Base-by-base conservation (phyloP, 2,329 filamentous ascomycete species). In the Ceratocystis papillata region DNA sequence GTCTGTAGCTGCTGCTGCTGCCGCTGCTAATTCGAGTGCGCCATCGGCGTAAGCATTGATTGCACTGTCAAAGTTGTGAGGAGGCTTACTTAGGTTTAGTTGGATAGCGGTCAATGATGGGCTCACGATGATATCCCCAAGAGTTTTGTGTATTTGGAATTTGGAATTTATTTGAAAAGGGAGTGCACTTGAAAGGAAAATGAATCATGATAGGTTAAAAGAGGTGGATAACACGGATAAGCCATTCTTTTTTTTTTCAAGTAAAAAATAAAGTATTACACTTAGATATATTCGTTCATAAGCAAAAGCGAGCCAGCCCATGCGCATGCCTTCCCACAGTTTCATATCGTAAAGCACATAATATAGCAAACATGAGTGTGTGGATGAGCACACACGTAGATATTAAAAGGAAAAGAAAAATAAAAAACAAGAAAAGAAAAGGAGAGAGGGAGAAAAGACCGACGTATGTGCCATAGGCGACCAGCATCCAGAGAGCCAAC, bases 1-100 rank as follows among this genome's bases (percentile, higher is more conserved):
- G 63, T 69, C 73, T 50, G 74, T 76, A 50, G 50, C 66, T 59
- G 62, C 68, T 10, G 67, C 66, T 55, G 28, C 53, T 37, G 53
- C 53, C 15, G 25, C 53, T 7, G 53, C 28, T n/a, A 37, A 37
- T 3, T 10, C 10, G 8, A 37, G 8, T 1, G 33, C 10, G 33
- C 33, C 8, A 12, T 59, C 8, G 20, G 22, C 48, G 48, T 53
- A 53, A 53, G 20, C 25, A 25, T 25, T 53, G 25, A 22, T 22
- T 22, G 22, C 15, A 53, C 20, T 53, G 48, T 17, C 22, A 15
- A 53, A 12, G 20, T 25, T 22, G 5, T 1, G 7, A 25, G 6
- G 48, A 15, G 4, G 48, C 20, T 22, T 20, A 15, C 20, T 53
- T 53, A 12, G 53, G 53, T 2, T 33, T n/a, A 20, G 53, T 57